phyloP scores from a whole-genome alignment of 1,139 yeast genomes.

The Pichia cactophila region DNA sequence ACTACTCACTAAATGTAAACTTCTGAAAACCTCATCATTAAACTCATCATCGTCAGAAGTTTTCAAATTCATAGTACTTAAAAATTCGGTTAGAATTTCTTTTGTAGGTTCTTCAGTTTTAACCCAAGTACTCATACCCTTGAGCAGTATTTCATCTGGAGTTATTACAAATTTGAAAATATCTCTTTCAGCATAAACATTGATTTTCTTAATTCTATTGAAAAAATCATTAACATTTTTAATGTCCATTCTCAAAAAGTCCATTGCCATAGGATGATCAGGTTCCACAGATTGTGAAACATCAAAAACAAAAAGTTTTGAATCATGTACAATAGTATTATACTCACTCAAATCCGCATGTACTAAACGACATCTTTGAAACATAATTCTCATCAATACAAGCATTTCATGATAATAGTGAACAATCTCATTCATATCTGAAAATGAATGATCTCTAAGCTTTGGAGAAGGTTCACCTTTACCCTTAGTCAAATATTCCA shows the following conservation, averaged over 20 bases:
- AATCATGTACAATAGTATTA: conserved; percentile 81
- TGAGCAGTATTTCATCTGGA: conserved; percentile 11
- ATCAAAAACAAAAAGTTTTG: conserved; percentile 78
- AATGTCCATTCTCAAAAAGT: conserved; percentile 93
- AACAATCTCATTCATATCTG: conserved; percentile 55
- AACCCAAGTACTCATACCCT: conserved; percentile 12
- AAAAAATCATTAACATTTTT: conserved; percentile 91
- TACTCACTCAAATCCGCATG: conserved; percentile 98
- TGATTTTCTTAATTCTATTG: conserved; percentile 57
- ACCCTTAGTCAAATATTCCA: conserved; percentile 73
- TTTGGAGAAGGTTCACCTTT: conserved; percentile 81
- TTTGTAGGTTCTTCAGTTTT: conserved; percentile 15
- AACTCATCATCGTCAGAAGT: conserved; percentile 49
- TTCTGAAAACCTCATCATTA: conserved; percentile 75
- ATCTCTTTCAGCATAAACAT: conserved; percentile 72
- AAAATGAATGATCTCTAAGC: conserved; percentile 69
- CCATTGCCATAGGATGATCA: conserved; percentile 94
- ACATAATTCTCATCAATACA: conserved; percentile 78
- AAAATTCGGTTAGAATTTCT: conserved; percentile 16
- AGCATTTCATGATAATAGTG: conserved; percentile 71
- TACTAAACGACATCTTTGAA: conserved; percentile 79
- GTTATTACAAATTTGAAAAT: conserved; percentile 69
- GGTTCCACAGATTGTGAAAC: conserved; percentile 98
- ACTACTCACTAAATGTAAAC: conserved; percentile 59
- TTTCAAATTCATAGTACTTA: conserved; percentile 23